Conservation (phyloP, 495 filamentous ascomycete species). For the Lepraria neglecta region DNA sequence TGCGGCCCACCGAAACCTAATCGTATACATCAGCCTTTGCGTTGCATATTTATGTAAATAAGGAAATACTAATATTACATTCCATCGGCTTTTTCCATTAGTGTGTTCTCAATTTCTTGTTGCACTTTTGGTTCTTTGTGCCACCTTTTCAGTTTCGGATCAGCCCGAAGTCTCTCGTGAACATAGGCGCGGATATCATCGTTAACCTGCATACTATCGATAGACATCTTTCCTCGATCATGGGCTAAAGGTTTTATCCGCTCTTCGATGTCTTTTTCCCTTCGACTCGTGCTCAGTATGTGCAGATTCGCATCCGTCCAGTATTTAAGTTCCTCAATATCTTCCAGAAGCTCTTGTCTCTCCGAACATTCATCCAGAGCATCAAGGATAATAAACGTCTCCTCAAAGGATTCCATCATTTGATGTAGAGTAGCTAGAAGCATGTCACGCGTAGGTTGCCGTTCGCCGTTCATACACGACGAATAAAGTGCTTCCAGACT, state of each 20-base stretch:
- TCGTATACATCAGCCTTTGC: conserved; percentile 1
- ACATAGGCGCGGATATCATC: conserved; percentile 32
- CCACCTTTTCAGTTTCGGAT: conserved; percentile 24
- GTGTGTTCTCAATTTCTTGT: conserved; percentile 23
- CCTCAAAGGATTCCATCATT: not conserved
- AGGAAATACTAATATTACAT: conserved; percentile 31
- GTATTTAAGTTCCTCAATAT: conserved; percentile 25
- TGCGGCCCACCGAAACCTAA: conserved; percentile 41
- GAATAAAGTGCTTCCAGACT: conserved; percentile 17
- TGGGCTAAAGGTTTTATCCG: not conserved
- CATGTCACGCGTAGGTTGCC: conserved; percentile 13
- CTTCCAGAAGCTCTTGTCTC: conserved; percentile 24
- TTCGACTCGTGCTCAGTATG: conserved; percentile 32
- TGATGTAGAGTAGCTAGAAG: not conserved
- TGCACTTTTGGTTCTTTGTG: conserved; percentile 15
- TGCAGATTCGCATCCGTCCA: conserved; percentile 26
- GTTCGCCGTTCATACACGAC: conserved; percentile 19
- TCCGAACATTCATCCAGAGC: conserved; percentile 33
- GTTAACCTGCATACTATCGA: conserved; percentile 22
- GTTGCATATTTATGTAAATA: conserved; percentile 18
- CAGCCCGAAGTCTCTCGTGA: not conserved
- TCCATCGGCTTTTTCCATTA: conserved; percentile 32
- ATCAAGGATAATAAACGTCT: conserved; percentile 28
- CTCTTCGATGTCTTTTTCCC: conserved; percentile 29
- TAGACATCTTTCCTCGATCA: not conserved